A percentile compares a stretch with the other conserved stretches of the same genome.
Evolutionary conservation across 108 stramenopile species (phyloP).

Genomic region (Craspedostauros australis): DNA sequence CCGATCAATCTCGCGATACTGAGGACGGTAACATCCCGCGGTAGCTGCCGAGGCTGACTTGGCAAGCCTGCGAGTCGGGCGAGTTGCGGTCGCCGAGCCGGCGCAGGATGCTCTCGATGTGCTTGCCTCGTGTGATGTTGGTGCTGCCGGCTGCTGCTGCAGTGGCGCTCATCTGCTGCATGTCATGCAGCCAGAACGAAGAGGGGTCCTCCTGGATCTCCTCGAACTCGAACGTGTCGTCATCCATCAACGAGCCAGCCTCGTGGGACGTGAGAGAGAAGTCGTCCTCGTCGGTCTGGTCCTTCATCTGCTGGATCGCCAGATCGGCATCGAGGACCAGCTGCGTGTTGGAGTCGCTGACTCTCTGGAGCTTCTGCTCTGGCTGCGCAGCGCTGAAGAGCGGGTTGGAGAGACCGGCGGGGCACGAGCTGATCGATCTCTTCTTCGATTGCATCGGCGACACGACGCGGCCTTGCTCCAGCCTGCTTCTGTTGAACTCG

Average conservation of each 20-base stretch:
- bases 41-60: too few relatives aligned
- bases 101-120: too few relatives aligned
- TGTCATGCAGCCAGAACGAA: slow-evolving; percentile 20
- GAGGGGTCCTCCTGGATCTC: slow-evolving; percentile 16
- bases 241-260: slow-evolving; percentile 12
- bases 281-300: slow-evolving; percentile 8
- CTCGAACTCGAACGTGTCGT: slow-evolving; percentile 5
- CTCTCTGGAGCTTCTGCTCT: slow-evolving; percentile 5
- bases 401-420: slow-evolving; percentile 2
- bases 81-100: too few relatives aligned
- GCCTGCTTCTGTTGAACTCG: slow-evolving; percentile 1
- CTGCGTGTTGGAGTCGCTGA: too few relatives aligned
- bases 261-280: slow-evolving; percentile 15
- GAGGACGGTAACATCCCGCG: too few relatives aligned
- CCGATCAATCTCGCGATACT: too few relatives aligned
- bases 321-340: too few relatives aligned
- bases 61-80: too few relatives aligned
- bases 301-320: slow-evolving; percentile 10
- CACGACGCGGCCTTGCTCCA: neutral
- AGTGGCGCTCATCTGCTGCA: too few relatives aligned
- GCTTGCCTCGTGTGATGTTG: too few relatives aligned
- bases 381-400: neutral
- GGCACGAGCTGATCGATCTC: slow-evolving; percentile 7
- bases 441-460: slow-evolving; percentile 20
- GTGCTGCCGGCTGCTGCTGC: too few relatives aligned